These are phyloP conservation scores for Sutorius eximius DNA, from an alignment of 1,284 basidiomycete species.

Conservation along the genomic window DNA sequence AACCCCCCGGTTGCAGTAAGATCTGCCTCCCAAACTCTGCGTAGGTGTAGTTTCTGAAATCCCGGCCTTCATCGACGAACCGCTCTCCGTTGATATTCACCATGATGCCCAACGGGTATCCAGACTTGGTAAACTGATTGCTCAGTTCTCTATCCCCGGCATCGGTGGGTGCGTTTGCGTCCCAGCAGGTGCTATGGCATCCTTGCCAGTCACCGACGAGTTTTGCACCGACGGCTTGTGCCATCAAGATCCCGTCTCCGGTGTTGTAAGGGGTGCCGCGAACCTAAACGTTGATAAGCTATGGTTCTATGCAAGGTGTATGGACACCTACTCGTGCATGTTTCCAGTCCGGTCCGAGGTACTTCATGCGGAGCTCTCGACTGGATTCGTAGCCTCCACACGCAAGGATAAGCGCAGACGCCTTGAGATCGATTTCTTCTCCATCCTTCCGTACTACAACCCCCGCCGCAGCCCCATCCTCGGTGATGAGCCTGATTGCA, in stretches of 20 bases:
- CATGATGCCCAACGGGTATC: slow-evolving; percentile 71
- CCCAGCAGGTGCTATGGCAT: slow-evolving; percentile 72
- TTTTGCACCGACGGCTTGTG: slow-evolving; percentile 51
- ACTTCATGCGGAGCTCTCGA: slow-evolving; percentile 46
- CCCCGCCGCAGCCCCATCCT: slow-evolving; percentile 44
- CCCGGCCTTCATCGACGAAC: slow-evolving; percentile 70
- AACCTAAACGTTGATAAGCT: slow-evolving; percentile 43
- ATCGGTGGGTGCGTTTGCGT: slow-evolving; percentile 55
- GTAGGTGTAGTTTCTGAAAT: slow-evolving; percentile 72
- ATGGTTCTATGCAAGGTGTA: background rate
- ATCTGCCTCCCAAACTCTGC: slow-evolving; percentile 64
- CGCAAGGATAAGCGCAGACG: slow-evolving; percentile 55
- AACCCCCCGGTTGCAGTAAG: slow-evolving; percentile 54
- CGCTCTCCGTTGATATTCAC: slow-evolving; percentile 54
- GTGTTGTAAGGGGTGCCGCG: slow-evolving; percentile 69
- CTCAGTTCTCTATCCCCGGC: slow-evolving; percentile 55
- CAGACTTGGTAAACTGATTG: slow-evolving; percentile 71
- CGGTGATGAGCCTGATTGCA: slow-evolving; percentile 44
- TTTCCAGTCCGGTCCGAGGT: slow-evolving; percentile 57
- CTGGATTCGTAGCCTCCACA: slow-evolving; percentile 67
- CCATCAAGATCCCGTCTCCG: slow-evolving; percentile 61
- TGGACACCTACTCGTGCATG: slow-evolving; percentile 47
- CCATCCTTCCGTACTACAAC: slow-evolving; percentile 44
- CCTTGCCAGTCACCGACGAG: slow-evolving; percentile 58
- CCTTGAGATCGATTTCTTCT: slow-evolving; percentile 36